Evolutionary conservation across 306 rosid genomes (phyloP), one percentile per base, ranked within the genome.

Genomic region (Fagus sylvatica): DNA sequence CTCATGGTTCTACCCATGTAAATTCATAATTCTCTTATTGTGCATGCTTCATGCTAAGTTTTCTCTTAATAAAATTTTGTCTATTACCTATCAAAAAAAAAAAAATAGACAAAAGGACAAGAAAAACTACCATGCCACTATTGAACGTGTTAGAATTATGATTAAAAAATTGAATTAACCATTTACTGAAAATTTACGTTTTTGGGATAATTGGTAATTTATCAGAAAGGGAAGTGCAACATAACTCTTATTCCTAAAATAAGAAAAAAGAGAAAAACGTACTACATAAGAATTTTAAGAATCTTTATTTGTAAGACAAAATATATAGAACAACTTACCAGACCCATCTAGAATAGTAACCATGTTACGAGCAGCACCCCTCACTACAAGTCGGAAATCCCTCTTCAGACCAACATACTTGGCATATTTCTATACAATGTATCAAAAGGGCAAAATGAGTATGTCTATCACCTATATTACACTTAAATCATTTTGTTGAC

Each of bases 331-430:
- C 40, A 72, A 84, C 98, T 87, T 85, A 95, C 99, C 91, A 48
- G 99, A 95, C 8, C 99, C 99, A n/a, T 95, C 89, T 71, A 95
- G 88, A 76, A 95, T 93, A 55, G 91, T 34, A 81, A 87, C 90
- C 98, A 92, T 94, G 80, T 92, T 94, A 53, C 95, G 89, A 82
- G 99, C 99, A 74, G 97, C 93, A 76, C 99, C 99, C 82, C 99
- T 91, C 48, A 95, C 99, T 71, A 89, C 99, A 77, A 95, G 94
- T 80, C 99, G 99, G 82, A 95, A 93, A 86, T 93, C 97, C 90
- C 99, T 89, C 93, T 93, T 95, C 83, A 88, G 84, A 79, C 99
- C 99, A 85, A 95, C 98, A 39, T 89, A 72, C 83, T 95, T 89
- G 78, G 98, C 97, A 88, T 93, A 95, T 91, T 88, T 88, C 99